phyloP scores from a whole-genome alignment of 2,329 filamentous ascomycete genomes.

The Aspergillus ochraceoroseus region DNA sequence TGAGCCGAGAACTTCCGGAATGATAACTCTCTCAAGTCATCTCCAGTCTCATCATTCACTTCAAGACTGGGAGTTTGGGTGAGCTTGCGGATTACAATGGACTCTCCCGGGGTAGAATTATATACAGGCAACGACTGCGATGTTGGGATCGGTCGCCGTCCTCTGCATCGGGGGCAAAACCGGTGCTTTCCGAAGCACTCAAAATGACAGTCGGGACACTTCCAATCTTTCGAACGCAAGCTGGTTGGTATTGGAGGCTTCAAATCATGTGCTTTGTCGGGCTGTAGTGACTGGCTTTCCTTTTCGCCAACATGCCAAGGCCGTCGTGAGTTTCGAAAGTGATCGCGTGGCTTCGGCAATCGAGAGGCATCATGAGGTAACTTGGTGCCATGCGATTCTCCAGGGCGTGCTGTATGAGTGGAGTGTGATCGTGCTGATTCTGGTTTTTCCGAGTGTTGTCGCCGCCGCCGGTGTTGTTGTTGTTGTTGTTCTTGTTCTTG shows the following conservation, averaged over 20 bases:
- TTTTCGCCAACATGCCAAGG: constrained; percentile 4
- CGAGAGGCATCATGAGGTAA: too few relatives aligned
- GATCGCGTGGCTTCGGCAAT: too few relatives aligned
- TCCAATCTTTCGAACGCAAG: constrained; percentile 25
- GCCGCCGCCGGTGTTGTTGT: constrained; percentile 1
- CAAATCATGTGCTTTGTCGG: constrained; percentile 12
- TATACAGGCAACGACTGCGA: too few relatives aligned
- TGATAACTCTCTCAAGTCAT: constrained; percentile 4
- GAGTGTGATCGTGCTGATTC: neutral
- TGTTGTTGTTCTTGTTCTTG: constrained; percentile 3
- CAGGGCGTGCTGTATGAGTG: neutral
- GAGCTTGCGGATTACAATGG: constrained; percentile 23
- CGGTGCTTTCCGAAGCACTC: constrained; percentile 20
- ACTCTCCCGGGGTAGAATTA: constrained; percentile 6
- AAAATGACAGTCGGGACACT: constrained; percentile 26
- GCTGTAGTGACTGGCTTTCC: constrained; percentile 12
- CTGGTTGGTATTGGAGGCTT: constrained; percentile 3
- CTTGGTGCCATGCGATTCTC: neutral
- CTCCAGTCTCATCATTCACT: neutral
- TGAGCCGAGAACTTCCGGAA: constrained; percentile 8
- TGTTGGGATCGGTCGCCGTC: constrained; percentile 20
- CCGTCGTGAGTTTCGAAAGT: too few relatives aligned
- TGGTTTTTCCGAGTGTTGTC: constrained; percentile 1
- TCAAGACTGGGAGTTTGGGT: constrained; percentile 10
- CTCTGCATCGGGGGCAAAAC: constrained; percentile 29